Evolutionary conservation across 2,329 filamentous ascomycete genomes (phyloP), one percentile per base, ranked within the genome.

Genomic region (Alternaria arbusti): DNA sequence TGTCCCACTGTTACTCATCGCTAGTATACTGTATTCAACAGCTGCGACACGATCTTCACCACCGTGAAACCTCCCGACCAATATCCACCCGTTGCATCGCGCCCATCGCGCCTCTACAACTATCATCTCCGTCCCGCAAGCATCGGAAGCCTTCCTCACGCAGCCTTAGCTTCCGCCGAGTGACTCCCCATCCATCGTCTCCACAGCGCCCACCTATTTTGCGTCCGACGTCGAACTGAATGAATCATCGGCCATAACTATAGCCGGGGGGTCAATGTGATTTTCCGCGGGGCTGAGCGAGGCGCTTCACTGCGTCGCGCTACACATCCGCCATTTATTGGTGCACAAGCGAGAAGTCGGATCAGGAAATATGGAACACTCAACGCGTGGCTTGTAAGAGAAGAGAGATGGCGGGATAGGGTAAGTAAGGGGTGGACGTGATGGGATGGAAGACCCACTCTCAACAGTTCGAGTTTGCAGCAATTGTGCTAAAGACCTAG

Each of bases 381-480:
- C 10, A 6, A 43, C 13, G 32, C 52, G 28, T 49, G 43, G 17
- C n/a, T 46, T 26, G 44, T 12, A 23, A 4, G 26, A 57, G 25
- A 46, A 49, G 13, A 52, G 28, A 43, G 32, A 22, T 51, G 44
- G 50, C 55, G 30, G 20, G 49, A 52, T 55, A 32, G 51, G 54
- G 45, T 43, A 30, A 57, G 58, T 20, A 49, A 47, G 54, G 30
- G 54, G 32, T 22, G 40, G 46, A 36, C 9, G 36, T 32, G 44
- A 44, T 46, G 51, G 26, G 23, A 46, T 49, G 20, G 22, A 12
- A 50, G 66, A 58, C 64, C 68, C 68, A 67, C 68, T 67, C 66
- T 69, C 68, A 70, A 70, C 68, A 70, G 52, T 65, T 68, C 57
- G 59, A 57, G 43, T 65, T 46, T 63, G 55, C 60, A 59, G 40